Base-by-base conservation (phyloP, 768 basidiomycete genomes). In the Suillus alpinus region DNA sequence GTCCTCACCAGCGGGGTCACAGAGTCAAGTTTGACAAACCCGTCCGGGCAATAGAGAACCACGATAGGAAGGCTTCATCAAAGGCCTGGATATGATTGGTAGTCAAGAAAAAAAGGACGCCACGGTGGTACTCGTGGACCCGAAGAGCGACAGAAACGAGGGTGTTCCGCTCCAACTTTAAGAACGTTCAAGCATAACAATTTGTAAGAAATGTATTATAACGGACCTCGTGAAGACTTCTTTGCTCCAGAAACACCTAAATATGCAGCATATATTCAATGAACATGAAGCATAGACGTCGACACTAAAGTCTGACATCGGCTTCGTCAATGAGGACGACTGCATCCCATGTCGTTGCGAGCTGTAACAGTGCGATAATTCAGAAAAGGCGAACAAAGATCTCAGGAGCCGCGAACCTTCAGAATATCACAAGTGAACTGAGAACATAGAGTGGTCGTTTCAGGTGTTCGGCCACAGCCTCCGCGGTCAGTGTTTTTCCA, bases 191-290 rank as follows among this genome's bases (percentile, higher is more conserved):
- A 10, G 12, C 16, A 55, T 12, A 9, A 39, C 23, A 3, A 37
- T 14, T 13, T 9, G 1, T 12, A 13, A 16, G 9, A 26, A 7
- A 36, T 23, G 4, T 20, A n/a, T 9, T 26, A 52, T 36, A 16
- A 50, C 61, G 2, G 20, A 66, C 60, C 26, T 88, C 83, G 59
- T 86, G 83, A 41, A 87, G 73, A 4, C 84, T 84, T 6, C 87
- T 82, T 68, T 85, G 83, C 66, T 89, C 87, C 34, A 90, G 78
- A 81, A 88, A 90, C 4, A 90, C 86, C 71, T 90, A 86, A 86
- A 41, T 4, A 10, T 18, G 18, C 6, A n/a, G 32, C 10, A 32
- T 32, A 7, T 29, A 12, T 5, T 26, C 26, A 26, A 55, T 40
- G 8, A 55, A 8, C 13, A 52, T 16, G 16, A 36, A 37, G 4